phyloP scores from a whole-genome alignment of 345 rosid species.

The Leavenworthia alabamica region DNA sequence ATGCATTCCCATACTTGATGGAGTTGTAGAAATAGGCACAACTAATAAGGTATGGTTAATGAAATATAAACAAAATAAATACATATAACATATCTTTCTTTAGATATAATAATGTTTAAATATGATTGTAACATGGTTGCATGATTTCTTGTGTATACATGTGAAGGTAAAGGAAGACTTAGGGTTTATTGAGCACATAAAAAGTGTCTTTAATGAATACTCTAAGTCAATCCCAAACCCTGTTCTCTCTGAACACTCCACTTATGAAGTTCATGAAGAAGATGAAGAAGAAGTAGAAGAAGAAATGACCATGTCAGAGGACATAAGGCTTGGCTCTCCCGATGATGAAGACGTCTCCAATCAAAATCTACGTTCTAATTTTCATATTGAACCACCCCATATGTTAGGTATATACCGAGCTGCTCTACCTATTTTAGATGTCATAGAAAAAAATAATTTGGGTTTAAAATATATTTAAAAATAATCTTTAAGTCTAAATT shows the following conservation, averaged over 20 bases:
- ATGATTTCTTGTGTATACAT: background rate
- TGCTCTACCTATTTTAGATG: too few relatives aligned
- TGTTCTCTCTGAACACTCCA: constrained; percentile 74
- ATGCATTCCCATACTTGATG: constrained; percentile 84
- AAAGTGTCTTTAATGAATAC: constrained; percentile 48
- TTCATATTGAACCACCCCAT: constrained; percentile 30
- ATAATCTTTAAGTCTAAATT: too few relatives aligned
- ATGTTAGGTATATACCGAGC: constrained; percentile 27
- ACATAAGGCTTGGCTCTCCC: constrained; percentile 70
- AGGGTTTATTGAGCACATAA: constrained; percentile 48
- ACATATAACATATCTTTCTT: background rate
- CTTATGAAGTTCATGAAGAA: constrained; percentile 46
- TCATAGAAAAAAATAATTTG: too few relatives aligned
- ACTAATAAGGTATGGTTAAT: constrained; percentile 49
- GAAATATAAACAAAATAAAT: background rate
- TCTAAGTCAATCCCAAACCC: constrained; percentile 54
- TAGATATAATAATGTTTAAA: background rate
- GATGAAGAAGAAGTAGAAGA: constrained; percentile 38
- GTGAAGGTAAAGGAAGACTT: constrained; percentile 55
- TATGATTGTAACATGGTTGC: background rate
- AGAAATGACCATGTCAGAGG: constrained; percentile 61
- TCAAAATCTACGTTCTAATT: constrained; percentile 51
- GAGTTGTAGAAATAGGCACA: constrained; percentile 82
- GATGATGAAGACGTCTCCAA: constrained; percentile 58
- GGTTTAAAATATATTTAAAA: too few relatives aligned